A percentile compares a stretch with the other conserved stretches of the same genome.
Conservation (phyloP, 2,329 filamentous ascomycete genomes). For the Colletotrichum sp. region DNA sequence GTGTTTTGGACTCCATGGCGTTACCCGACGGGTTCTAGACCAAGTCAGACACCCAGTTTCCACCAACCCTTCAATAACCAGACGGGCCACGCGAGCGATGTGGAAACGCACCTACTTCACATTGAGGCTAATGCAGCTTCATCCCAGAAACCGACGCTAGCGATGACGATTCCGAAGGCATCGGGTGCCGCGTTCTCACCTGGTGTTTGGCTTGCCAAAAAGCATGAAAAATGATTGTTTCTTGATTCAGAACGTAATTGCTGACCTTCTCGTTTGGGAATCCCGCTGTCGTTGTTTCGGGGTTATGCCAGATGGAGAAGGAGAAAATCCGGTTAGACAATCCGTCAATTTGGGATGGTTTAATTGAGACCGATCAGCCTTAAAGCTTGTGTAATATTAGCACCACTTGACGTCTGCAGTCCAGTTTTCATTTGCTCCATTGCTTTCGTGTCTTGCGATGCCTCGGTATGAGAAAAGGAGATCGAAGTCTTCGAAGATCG, state of each 20-base stretch:
- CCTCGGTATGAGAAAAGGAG: background rate
- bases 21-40: background rate
- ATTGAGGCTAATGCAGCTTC: background rate
- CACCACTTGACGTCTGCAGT: background rate
- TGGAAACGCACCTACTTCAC: background rate
- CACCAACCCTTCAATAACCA: background rate
- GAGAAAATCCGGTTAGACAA: background rate
- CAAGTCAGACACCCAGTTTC: background rate
- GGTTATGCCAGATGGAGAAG: background rate
- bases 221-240: background rate
- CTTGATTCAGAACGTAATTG: background rate
- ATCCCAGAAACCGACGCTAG: background rate
- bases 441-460: background rate
- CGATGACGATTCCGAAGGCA: background rate
- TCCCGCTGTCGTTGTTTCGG: background rate
- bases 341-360: background rate
- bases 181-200: background rate
- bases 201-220: background rate
- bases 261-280: background rate
- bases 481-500: background rate
- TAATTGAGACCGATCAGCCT: background rate
- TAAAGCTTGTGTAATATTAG: background rate
- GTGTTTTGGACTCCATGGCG: background rate
- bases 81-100: background rate
- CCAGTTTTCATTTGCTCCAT: background rate